Conservation (phyloP, 2,329 filamentous ascomycete genomes). For the Pseudodiploospora longispora region DNA sequence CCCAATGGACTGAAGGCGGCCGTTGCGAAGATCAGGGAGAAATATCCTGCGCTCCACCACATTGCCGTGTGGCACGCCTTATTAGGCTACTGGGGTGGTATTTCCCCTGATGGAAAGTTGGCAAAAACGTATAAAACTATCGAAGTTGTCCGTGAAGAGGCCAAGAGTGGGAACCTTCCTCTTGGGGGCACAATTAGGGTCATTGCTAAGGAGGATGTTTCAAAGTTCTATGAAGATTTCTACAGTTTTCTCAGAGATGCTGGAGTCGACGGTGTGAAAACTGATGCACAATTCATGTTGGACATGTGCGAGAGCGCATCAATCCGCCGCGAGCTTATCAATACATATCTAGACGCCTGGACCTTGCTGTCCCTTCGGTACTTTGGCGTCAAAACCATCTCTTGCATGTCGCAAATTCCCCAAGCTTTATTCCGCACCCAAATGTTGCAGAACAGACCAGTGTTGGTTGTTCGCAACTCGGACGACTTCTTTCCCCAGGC, state of each 20-base stretch:
- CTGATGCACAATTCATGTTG: constrained; percentile 84
- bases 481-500: constrained; percentile 88
- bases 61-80: constrained; percentile 94
- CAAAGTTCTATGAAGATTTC: constrained; percentile 80
- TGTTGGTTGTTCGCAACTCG: constrained; percentile 73
- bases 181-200: constrained; percentile 61
- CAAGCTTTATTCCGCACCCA: constrained; percentile 81
- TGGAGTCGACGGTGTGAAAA: constrained; percentile 83
- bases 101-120: constrained; percentile 66
- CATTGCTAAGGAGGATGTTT: constrained; percentile 65
- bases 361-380: constrained; percentile 66
- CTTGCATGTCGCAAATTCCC: constrained; percentile 90
- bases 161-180: constrained; percentile 37
- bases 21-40: constrained; percentile 58
- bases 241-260: constrained; percentile 68
- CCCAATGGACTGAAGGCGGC: constrained; percentile 69
- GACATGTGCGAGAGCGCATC: constrained; percentile 64
- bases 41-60: constrained; percentile 66
- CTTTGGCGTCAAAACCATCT: constrained; percentile 71
- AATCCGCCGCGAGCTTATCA: constrained; percentile 63
- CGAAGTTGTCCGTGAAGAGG: constrained; percentile 43
- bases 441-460: constrained; percentile 65
- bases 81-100: constrained; percentile 83
- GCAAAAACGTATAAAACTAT: constrained; percentile 72
- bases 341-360: constrained; percentile 81